Evolutionary conservation across 2,329 filamentous ascomycete genomes (phyloP), one percentile per base, ranked within the genome.

Genomic region (Cercospora sp.): DNA sequence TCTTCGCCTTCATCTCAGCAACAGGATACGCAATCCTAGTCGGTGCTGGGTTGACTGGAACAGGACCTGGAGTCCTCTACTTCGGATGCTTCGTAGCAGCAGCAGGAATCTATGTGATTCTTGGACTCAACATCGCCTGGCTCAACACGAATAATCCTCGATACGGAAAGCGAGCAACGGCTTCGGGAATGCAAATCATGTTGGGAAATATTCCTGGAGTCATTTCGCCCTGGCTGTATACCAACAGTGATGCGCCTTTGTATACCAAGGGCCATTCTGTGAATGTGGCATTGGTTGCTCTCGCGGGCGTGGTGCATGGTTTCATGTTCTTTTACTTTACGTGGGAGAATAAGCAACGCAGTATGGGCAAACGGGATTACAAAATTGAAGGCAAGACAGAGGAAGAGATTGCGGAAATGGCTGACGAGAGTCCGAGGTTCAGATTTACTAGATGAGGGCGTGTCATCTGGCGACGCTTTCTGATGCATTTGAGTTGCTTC

Each of bases 81-180:
- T 90, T 91, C 71, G 91, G 88, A 1, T 93, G 90, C 69, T 90
- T 93, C 77, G 80, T 94, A 16, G 87, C 93, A 0, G 91, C 91
- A 0, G 84, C 88, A 69, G 91, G 91, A 0, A 77, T 94, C 2
- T 94, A 93, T 72, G 83, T 87, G 10, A 79, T 80, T 5, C 85
- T 87, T 12, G 85, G 85, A 0, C 74, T 88, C 18, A 85, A 85
- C 3, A 78, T 88, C 8, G 85, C 85, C 2, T 88, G 86, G 86
- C 66, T 74, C 9, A 64, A 69, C 16, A 69, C 86, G n/a, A 93
- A 93, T 68, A 85, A 86, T 16, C 91, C 91, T 1, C 83, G 91
- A 6, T 93, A 93, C 72, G 91, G 90, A 5, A 94, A 93, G 78
- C 83, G 91, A 34, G 90, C 90, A 0, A 90, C 89, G 0, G 90